Evolutionary conservation across 306 rosid species (phyloP).

Genomic region (Biancaea sappan): DNA sequence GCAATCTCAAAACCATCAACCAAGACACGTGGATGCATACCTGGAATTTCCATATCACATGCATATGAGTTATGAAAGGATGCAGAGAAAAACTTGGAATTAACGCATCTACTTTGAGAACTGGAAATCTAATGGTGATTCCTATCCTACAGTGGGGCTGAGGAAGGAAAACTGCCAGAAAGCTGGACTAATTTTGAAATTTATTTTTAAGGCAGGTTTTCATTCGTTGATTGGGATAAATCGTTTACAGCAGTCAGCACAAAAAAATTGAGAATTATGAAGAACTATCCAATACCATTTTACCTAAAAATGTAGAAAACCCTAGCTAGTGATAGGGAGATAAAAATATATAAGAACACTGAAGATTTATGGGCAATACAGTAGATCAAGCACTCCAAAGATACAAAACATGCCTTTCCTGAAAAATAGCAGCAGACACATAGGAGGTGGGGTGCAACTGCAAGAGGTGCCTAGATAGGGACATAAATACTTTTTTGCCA

Average conservation of each 20-base stretch:
- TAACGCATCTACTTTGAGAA: background rate
- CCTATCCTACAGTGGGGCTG: background rate
- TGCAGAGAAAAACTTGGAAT: background rate
- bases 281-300: background rate
- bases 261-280: background rate
- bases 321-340: background rate
- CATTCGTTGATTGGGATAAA: background rate
- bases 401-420: background rate
- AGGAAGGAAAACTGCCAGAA: slow-evolving; percentile 4
- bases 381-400: background rate
- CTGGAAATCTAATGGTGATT: background rate
- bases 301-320: background rate
- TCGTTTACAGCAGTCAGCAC: background rate
- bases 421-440: background rate
- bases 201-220: background rate
- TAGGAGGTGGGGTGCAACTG: background rate
- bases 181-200: background rate
- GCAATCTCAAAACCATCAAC: slow-evolving; percentile 99
- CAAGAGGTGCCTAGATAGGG: background rate
- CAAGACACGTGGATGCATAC: slow-evolving; percentile 97
- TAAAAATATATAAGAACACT: background rate
- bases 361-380: background rate
- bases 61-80: background rate
- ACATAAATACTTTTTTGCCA: background rate
- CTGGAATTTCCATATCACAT: slow-evolving; percentile 41